Evolutionary conservation across 1,284 basidiomycete genomes (phyloP), one percentile per base, ranked within the genome.

Genomic region (Pseudozyma pruni): DNA sequence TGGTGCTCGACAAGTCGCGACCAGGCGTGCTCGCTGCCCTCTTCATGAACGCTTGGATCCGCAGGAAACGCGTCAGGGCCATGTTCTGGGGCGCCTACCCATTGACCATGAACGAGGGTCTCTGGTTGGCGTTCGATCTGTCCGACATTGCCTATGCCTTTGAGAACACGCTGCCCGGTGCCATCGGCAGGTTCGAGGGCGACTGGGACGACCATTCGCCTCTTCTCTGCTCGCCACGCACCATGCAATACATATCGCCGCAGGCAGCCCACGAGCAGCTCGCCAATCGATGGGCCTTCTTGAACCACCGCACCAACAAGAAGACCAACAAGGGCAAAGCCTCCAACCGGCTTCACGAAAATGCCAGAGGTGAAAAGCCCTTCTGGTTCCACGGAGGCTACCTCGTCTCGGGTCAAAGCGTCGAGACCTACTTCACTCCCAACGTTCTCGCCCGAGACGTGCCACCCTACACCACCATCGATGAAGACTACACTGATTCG

Each of bases 131-230:
- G 2, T 69, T 69, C 29, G 66, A 69, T 47, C 50, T 69, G 1
- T 25, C 59, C 0, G 47, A 69, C 34, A 47, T 69, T 23, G 50
- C 31, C 10, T 62, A 62, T 34, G 66, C 66, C 8, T 69, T 69
- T 29, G 66, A 69, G 22, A 69, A 69, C 51, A 62, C 66, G 1
- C 62, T 59, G 59, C 66, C 66, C 4, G 66, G 66, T 11, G 66
- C 66, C 16, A 55, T 69, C 23, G 66, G 66, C 10, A 39, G 57
- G 2, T 62, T 60, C 27, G 59, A 62, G 1, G 66, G 66, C 27
- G 66, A 69, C 16, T 68, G 64, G 64, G 66, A 69, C 17, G 66
- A 69, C 23, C 49, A 58, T 32, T 62, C 59, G 4, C 66, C 66
- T 7, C 35, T 52, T 10, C 51, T 69, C n/a, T 69, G 66, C 43